These are phyloP conservation scores for Fraxinus baroniana DNA, from an alignment of 305 asterid genomes.

Conservation along the genomic window DNA sequence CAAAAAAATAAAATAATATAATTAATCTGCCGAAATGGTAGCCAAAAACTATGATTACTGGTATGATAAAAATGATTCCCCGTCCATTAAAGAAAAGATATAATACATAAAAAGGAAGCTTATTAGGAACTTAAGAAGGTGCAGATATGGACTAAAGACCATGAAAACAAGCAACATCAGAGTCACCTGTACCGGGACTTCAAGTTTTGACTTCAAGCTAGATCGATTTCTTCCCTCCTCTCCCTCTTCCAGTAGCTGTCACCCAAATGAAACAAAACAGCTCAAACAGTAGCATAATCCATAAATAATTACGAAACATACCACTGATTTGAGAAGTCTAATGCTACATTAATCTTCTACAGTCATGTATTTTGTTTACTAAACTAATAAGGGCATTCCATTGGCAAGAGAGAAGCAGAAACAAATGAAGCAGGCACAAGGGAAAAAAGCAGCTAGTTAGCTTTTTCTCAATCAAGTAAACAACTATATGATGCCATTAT, in stretches of 20 bases:
- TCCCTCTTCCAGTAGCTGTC: slow-evolving; percentile 93
- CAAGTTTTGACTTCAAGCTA: slow-evolving; percentile 83
- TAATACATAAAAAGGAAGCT: not conserved
- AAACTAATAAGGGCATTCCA: not conserved
- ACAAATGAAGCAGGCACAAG: not conserved
- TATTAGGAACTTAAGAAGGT: slow-evolving; percentile 7
- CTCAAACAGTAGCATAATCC: slow-evolving; percentile 16
- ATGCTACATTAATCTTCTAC: slow-evolving; percentile 3
- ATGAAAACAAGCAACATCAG: slow-evolving; percentile 9
- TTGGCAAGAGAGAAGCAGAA: not conserved
- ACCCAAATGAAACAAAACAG: not conserved
- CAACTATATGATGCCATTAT: not conserved
- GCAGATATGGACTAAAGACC: slow-evolving; percentile 12
- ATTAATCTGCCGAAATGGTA: not conserved
- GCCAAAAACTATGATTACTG: not conserved
- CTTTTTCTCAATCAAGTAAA: not conserved
- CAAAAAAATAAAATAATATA: not conserved
- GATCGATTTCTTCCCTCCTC: slow-evolving; percentile 84
- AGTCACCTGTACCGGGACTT: slow-evolving; percentile 94
- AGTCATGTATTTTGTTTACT: not conserved
- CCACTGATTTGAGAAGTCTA: slow-evolving; percentile 6
- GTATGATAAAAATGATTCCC: not conserved
- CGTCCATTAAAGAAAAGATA: not conserved
- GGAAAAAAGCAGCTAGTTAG: not conserved
- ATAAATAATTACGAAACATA: slow-evolving; percentile 14